Evolutionary conservation across 2,329 filamentous ascomycete genomes (phyloP).

Genomic region (Pyrenochaeta sp.): DNA sequence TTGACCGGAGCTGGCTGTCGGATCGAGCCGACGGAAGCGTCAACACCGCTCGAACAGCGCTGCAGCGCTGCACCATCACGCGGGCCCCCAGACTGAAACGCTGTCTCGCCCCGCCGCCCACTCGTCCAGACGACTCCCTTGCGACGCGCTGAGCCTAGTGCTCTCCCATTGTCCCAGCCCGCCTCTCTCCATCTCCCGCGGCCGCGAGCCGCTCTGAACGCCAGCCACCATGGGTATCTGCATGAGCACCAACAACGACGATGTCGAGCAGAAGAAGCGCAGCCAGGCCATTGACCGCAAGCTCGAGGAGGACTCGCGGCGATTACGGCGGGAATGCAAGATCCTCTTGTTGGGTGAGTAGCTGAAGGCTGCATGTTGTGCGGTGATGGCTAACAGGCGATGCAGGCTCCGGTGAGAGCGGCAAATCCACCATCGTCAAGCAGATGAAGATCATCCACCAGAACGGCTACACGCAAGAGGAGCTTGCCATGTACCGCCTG

Average conservation of each 20-base stretch:
- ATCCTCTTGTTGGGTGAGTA: slow-evolving; percentile 88
- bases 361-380: background rate
- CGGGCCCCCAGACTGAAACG: slow-evolving; percentile 27
- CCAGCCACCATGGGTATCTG: slow-evolving; percentile 82
- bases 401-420: slow-evolving; percentile 94
- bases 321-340: slow-evolving; percentile 97
- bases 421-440: slow-evolving; percentile 99
- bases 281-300: slow-evolving; percentile 95
- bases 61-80: slow-evolving; percentile 32
- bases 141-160: slow-evolving; percentile 44
- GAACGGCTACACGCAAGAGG: slow-evolving; percentile 94
- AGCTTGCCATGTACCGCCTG: slow-evolving; percentile 90
- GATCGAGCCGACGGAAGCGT: slow-evolving; percentile 31
- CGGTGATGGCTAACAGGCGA: slow-evolving; percentile 35
- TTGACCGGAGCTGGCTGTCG: slow-evolving; percentile 27
- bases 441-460: slow-evolving; percentile 99
- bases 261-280: slow-evolving; percentile 92
- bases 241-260: slow-evolving; percentile 87
- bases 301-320: slow-evolving; percentile 92
- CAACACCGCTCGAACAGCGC: slow-evolving; percentile 25
- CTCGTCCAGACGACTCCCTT: slow-evolving; percentile 20
- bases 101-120: slow-evolving; percentile 27
- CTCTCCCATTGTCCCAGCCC: slow-evolving; percentile 32
- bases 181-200: slow-evolving; percentile 30
- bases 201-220: slow-evolving; percentile 39